These are phyloP conservation scores for Blastobotrys robertii DNA, from an alignment of 805 yeast genomes.

Conservation along the genomic window DNA sequence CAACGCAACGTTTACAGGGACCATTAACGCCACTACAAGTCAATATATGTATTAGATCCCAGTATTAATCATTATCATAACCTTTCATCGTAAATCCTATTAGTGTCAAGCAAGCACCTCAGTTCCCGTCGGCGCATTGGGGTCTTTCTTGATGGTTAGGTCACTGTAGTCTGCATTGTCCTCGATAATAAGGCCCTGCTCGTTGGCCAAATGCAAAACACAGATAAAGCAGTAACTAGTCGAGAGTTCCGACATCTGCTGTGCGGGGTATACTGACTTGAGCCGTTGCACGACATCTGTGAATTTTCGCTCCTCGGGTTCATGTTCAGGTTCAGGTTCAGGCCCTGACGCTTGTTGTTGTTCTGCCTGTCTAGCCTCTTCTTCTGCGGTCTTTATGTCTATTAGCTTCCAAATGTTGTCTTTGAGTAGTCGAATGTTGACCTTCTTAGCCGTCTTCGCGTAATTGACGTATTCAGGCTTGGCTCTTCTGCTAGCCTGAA, in stretches of 20 bases:
- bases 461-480: conserved; percentile 37
- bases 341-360: conserved; percentile 7
- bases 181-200: conserved; percentile 55
- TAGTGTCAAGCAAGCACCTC: too few relatives aligned
- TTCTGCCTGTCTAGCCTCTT: background rate
- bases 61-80: too few relatives aligned
- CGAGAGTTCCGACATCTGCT: conserved; percentile 56
- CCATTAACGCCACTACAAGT: too few relatives aligned
- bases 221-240: conserved; percentile 83
- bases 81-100: too few relatives aligned
- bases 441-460: conserved; percentile 67
- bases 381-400: conserved; percentile 9
- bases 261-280: conserved; percentile 42
- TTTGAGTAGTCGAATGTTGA: conserved; percentile 64
- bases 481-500: conserved; percentile 12
- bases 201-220: conserved; percentile 76
- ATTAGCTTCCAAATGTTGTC: conserved; percentile 61
- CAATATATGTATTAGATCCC: too few relatives aligned
- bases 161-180: conserved; percentile 35
- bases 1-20: too few relatives aligned
- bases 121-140: conserved; percentile 1
- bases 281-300: conserved; percentile 42
- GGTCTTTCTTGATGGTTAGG: conserved; percentile 18
- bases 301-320: conserved; percentile 23
- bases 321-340: background rate